Base-by-base conservation (phyloP, 768 basidiomycete genomes). In the Suillus lakei region DNA sequence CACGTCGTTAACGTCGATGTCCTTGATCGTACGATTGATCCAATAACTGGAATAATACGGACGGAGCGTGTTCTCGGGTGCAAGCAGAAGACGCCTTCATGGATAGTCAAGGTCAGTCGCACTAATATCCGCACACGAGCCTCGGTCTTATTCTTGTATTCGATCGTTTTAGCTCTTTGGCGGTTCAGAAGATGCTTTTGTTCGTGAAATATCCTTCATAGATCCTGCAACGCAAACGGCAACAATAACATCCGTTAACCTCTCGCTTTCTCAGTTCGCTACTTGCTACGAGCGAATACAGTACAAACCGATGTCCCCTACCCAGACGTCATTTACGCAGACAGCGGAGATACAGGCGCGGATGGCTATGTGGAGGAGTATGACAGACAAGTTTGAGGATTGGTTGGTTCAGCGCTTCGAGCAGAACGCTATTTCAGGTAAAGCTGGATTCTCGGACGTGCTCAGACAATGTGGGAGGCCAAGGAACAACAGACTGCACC, bases 181-280 rank as follows among this genome's bases (percentile, higher is more conserved):
- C 61, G 95, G 95, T 44, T 94, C 94, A 67, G 93, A 95, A 80
- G 93, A 96, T 72, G 95, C 96, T 12, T 98, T 92, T 73, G 93
- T 98, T 1, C 89, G 96, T 54, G 96, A 98, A 79, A 91, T 98
- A 70, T 94, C 95, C 5, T 97, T 96, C 74, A 84, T 97, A 43
- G 94, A 98, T 77, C 96, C 96, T 2, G 81, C 86, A 65, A 88
- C 84, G 30, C 91, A 92, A 78, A 88, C 84, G 38, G 91, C 92
- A 55, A 91, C 91, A 46, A 92, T 95, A 68, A 93, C 93, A 41
- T 95, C 95, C 34, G 91, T 95, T 78, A 98, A 98, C 80, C 90
- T 98, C 60, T 93, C 93, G 15, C 81, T 98, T 34, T 95, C 95
- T n/a, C 94, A 97, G 79, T 96, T 97, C 71, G 91, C 94, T 67